phyloP scores from a whole-genome alignment of 2,329 filamentous ascomycete species.

The Xylariaceae sp. region DNA sequence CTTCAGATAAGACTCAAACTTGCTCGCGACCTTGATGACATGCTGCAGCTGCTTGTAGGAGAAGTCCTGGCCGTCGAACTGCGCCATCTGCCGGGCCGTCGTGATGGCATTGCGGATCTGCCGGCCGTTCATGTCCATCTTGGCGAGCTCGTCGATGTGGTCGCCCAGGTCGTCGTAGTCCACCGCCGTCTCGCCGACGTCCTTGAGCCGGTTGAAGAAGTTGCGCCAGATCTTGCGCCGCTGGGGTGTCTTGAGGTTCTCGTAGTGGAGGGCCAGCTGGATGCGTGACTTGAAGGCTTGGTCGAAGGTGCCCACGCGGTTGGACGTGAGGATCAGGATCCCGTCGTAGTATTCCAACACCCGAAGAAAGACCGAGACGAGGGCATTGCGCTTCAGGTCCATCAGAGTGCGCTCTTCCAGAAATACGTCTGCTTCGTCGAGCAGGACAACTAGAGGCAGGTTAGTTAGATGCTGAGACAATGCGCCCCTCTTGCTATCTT shows the following conservation, averaged over 20 bases:
- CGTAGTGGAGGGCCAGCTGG: slow-evolving; percentile 14
- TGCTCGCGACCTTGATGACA: slow-evolving; percentile 2
- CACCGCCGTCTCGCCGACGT: slow-evolving; percentile 2
- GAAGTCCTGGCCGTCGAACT: slow-evolving; percentile 1
- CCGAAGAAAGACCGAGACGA: slow-evolving; percentile 28
- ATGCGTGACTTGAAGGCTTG: slow-evolving; percentile 18
- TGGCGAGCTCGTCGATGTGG: slow-evolving; percentile 23
- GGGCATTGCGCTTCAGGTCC: slow-evolving; percentile 14
- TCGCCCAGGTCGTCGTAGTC: slow-evolving; percentile 9
- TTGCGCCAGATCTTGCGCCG: slow-evolving; percentile 13
- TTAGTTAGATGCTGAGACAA: background rate
- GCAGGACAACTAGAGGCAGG: slow-evolving; percentile 7
- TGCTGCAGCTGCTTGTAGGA: slow-evolving; percentile 3
- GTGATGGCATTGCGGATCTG: slow-evolving; percentile 33
- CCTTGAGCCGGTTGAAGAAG: slow-evolving; percentile 8
- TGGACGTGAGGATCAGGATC: slow-evolving; percentile 33
- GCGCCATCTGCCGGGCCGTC: slow-evolving; percentile 11
- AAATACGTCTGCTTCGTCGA: slow-evolving; percentile 12
- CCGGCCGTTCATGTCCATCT: slow-evolving; percentile 31
- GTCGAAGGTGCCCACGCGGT: slow-evolving; percentile 23
- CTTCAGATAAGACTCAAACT: slow-evolving; percentile 1
- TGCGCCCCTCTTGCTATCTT: background rate
- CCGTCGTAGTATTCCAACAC: slow-evolving; percentile 34
- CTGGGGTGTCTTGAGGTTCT: slow-evolving; percentile 6
- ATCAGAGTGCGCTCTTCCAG: slow-evolving; percentile 11